These are phyloP conservation scores for Russula virescens DNA, from an alignment of 768 basidiomycete species.

Conservation along the genomic window DNA sequence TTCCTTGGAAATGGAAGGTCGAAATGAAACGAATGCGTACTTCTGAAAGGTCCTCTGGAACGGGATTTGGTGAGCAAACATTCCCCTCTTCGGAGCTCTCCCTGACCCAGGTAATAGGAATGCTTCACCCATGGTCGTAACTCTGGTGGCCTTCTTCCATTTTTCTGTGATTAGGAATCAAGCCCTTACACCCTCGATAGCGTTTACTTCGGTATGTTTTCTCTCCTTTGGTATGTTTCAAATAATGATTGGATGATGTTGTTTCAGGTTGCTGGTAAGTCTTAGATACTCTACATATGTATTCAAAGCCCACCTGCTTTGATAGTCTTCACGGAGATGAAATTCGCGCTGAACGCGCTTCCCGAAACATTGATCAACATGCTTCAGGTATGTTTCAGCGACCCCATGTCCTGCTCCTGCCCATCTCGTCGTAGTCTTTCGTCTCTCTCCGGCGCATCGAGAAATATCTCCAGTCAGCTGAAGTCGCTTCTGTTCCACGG, in stretches of 20 bases:
- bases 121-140: constrained; percentile 45
- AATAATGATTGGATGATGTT: background rate
- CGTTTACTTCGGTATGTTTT: constrained; percentile 53
- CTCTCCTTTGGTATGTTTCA: background rate
- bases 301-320: constrained; percentile 1
- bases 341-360: constrained; percentile 79
- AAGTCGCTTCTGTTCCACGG: constrained; percentile 60
- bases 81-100: background rate
- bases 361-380: constrained; percentile 90
- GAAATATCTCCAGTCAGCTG: constrained; percentile 73
- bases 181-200: constrained; percentile 72
- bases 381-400: constrained; percentile 53
- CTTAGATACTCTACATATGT: background rate
- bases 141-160: constrained; percentile 48
- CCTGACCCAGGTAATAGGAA: constrained; percentile 28
- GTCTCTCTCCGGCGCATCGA: constrained; percentile 89
- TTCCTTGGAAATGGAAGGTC: background rate
- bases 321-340: constrained; percentile 80
- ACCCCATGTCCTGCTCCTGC: background rate
- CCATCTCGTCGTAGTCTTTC: constrained; percentile 43
- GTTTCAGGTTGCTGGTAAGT: constrained; percentile 39
- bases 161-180: constrained; percentile 68
- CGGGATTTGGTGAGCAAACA: constrained; percentile 43
- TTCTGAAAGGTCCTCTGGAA: constrained; percentile 39
- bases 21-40: constrained; percentile 4